Percentiles rank a stretch among this genome's conserved stretches.
These are phyloP conservation scores for Aspergillus awamori DNA, from an alignment of 2,329 filamentous ascomycete genomes.

Conservation along the genomic window DNA sequence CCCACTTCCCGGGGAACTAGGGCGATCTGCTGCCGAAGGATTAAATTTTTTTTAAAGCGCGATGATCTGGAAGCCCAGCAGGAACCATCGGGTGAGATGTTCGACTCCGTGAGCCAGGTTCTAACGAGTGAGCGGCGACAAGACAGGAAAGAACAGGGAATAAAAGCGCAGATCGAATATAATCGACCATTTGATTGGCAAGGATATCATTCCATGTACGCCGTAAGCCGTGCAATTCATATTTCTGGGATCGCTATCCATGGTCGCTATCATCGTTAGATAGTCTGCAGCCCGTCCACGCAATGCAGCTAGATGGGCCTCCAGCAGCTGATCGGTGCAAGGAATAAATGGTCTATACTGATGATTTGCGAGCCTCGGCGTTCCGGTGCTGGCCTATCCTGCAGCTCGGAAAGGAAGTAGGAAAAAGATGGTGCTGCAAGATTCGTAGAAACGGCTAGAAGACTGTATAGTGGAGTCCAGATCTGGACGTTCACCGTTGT, in stretches of 20 bases:
- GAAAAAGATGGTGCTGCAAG: constrained; percentile 1
- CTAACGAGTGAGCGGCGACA: not conserved
- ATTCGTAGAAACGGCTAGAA: constrained; percentile 8
- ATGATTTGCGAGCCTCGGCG: not conserved
- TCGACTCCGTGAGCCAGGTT: not conserved
- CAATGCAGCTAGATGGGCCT: not conserved
- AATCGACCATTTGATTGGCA: not conserved
- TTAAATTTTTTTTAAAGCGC: not conserved
- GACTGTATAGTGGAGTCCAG: constrained; percentile 3
- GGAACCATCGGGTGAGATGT: not conserved
- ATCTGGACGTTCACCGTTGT: constrained; percentile 3
- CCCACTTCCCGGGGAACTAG: constrained; percentile 2
- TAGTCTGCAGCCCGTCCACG: not conserved
- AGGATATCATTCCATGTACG: not conserved
- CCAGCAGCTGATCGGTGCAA: constrained; percentile 1
- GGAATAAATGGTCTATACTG: not conserved
- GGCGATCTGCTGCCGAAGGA: constrained; percentile 2
- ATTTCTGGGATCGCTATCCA: not conserved
- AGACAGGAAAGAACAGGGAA: not conserved
- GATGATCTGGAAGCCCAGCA: constrained; percentile 1
- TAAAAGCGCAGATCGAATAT: not conserved
- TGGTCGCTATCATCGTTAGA: constrained; percentile 1
- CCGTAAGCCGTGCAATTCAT: not conserved
- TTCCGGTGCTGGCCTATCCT: not conserved
- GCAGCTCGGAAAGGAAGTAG: not conserved